Evolutionary conservation across 2,329 filamentous ascomycete species (phyloP), one percentile per base, ranked within the genome.

Genomic region (Pyricularia pennisetigena): DNA sequence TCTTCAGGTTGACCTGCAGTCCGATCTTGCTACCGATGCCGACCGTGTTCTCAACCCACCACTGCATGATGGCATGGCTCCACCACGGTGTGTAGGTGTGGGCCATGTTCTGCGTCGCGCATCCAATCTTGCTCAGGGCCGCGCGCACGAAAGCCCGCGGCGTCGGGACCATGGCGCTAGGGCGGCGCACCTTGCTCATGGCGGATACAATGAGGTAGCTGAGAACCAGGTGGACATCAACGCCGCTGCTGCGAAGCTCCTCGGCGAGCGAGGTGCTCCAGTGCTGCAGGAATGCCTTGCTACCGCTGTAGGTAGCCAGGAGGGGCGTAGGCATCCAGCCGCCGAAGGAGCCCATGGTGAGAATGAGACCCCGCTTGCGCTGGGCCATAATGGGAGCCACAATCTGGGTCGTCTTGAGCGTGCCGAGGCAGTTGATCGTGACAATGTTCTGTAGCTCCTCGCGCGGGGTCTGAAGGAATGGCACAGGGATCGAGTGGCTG

Each of bases 281-380:
- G 76, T 97, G 90, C 80, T 98, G 94, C 65, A 99, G 85, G 85
- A 99, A 99, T 1, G 95, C 94, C 82, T 99, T 99, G 86, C 91
- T 95, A 72, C 95, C 95, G 63, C 92, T 96, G 84, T 99, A 99
- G 3, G 95, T 98, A 14, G 95, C 95, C 63, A 99, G 86, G 68
- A 95, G 88, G 6, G 96, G 94, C 0, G 93, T 97, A 8, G 95
- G 95, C 70, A 95, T 87, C 80, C 96, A 90, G 72, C 95, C 96
- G 70, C 91, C 95, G 76, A 98, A 97, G 12, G 94, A 97, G 64
- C 94, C 95, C 94, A 99, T 97, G 69, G 94, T 99, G 68, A 99
- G 83, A 75, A 99, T 93, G 49, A 99, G 84, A 28, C 96, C 95
- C 69, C 89, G 88, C 80, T 91, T 93, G 74, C 94, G 90, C 77